Evolutionary conservation across 129 eudicot genomes (phyloP).

Genomic region (Flaveria trinervia): DNA sequence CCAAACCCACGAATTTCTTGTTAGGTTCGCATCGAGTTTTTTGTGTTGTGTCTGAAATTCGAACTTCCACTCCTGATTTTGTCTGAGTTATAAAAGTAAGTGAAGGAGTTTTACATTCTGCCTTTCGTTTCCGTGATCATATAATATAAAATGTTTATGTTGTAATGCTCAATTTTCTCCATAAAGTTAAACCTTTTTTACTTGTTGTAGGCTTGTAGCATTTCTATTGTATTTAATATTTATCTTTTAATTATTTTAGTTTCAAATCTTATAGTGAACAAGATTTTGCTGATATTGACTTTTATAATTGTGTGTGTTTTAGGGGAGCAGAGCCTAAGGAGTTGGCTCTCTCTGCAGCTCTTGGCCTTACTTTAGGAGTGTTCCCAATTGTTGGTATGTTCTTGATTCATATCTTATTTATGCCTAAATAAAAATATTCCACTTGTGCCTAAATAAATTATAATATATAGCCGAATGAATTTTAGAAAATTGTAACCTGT

Average conservation of each 20-base stretch:
- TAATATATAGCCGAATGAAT: neutral
- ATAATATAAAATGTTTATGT: neutral
- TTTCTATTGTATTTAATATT: neutral
- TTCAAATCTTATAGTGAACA: neutral
- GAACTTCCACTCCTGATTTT: neutral
- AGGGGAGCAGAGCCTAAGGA: conserved; percentile 98
- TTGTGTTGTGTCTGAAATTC: neutral
- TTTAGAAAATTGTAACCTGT: neutral
- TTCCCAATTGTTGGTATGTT: conserved; percentile 89
- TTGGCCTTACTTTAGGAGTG: conserved; percentile 77
- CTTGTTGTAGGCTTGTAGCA: neutral
- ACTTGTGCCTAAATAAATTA: conserved; percentile 13
- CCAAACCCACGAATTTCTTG: neutral
- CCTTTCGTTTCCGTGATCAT: conserved; percentile 1
- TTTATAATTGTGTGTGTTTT: conserved; percentile 13
- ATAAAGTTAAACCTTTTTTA: neutral
- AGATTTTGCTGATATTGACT: conserved; percentile 21
- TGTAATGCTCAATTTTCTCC: neutral
- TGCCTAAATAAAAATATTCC: neutral
- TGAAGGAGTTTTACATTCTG: neutral
- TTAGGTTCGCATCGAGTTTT: too few relatives aligned
- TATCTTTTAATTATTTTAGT: neutral
- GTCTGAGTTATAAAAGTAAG: neutral
- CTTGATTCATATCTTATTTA: conserved; percentile 20
- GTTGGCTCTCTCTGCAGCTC: conserved; percentile 86